phyloP scores from a whole-genome alignment of 257 asterid genomes.

The Lavandula angustifolia region DNA sequence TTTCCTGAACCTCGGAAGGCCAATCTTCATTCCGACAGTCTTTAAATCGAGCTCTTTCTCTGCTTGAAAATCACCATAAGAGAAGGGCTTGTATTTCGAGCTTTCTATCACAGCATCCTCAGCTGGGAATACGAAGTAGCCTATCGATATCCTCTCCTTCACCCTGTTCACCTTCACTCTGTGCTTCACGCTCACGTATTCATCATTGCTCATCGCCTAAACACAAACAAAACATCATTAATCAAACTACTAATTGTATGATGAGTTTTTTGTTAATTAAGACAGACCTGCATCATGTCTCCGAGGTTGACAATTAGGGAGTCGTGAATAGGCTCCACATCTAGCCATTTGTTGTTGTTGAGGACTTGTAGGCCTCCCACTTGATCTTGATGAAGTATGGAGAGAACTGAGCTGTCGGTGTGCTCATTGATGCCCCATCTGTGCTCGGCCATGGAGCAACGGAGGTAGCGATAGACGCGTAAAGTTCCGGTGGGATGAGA shows the following conservation, averaged over 20 bases:
- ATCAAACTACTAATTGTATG: too few species aligned
- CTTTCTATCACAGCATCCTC: constrained; percentile 67
- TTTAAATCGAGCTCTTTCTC: constrained; percentile 62
- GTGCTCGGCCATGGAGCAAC: constrained; percentile 44
- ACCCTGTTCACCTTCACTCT: constrained; percentile 65
- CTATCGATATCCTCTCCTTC: constrained; percentile 70
- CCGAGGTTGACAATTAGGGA: constrained; percentile 78
- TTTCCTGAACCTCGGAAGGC: constrained; percentile 59
- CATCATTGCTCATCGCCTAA: constrained; percentile 76
- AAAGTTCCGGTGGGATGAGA: constrained; percentile 57
- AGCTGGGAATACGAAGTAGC: constrained; percentile 72
- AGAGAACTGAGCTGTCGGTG: constrained; percentile 82
- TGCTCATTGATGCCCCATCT: constrained; percentile 69
- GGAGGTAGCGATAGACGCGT: constrained; percentile 82
- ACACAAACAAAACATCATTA: background rate
- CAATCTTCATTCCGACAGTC: constrained; percentile 65
- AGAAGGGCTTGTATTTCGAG: constrained; percentile 70
- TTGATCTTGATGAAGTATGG: constrained; percentile 77
- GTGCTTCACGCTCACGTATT: constrained; percentile 58
- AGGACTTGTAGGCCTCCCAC: constrained; percentile 81
- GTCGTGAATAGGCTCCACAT: constrained; percentile 54
- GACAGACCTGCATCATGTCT: constrained; percentile 77
- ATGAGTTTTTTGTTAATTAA: too few species aligned
- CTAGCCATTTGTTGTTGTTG: constrained; percentile 57
- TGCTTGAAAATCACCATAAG: constrained; percentile 67